Conservation (phyloP, 352 stramenopile genomes). For the Thraustochytrium striatum region DNA sequence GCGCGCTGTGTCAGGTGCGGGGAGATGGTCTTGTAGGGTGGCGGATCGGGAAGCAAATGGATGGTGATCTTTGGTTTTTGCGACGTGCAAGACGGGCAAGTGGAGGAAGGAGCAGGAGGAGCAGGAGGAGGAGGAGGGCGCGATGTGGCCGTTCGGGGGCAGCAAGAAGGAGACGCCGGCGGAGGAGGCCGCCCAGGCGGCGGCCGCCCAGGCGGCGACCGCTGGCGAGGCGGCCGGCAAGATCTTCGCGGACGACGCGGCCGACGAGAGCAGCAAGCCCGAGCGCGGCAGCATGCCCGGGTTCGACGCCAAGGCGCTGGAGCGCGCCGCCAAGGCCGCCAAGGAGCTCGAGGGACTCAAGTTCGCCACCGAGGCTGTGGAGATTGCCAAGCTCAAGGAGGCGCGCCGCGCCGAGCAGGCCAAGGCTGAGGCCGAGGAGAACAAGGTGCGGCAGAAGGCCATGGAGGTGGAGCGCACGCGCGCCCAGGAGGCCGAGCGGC, state of each 20-base stretch:
- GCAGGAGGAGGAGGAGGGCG: neutral
- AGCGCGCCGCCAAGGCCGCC: constrained; percentile 93
- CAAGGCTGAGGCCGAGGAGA: constrained; percentile 68
- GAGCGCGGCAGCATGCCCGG: constrained; percentile 36
- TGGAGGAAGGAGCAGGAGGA: neutral
- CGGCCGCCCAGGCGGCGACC: neutral
- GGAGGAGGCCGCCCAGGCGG: constrained; percentile 1
- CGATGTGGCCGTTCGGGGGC: constrained; percentile 36
- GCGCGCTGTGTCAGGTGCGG: no score
- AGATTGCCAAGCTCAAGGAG: constrained; percentile 91
- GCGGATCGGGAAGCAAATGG: no score
- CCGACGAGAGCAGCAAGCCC: constrained; percentile 28
- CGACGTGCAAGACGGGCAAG: no score
- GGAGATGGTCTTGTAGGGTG: no score
- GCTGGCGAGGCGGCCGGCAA: constrained; percentile 7
- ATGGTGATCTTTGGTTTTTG: no score
- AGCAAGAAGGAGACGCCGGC: neutral
- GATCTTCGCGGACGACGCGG: constrained; percentile 29
- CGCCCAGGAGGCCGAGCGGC: constrained; percentile 66
- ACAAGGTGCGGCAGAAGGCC: constrained; percentile 83
- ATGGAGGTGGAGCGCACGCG: constrained; percentile 82
- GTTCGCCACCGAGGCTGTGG: constrained; percentile 86
- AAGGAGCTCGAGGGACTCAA: constrained; percentile 90
- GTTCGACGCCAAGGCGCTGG: constrained; percentile 61
- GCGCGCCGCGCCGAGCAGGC: constrained; percentile 57